Percentiles rank a stretch among this genome's conserved stretches.
Evolutionary conservation across 2,329 filamentous ascomycete species (phyloP).

Genomic region (Setomelanomma holmii): DNA sequence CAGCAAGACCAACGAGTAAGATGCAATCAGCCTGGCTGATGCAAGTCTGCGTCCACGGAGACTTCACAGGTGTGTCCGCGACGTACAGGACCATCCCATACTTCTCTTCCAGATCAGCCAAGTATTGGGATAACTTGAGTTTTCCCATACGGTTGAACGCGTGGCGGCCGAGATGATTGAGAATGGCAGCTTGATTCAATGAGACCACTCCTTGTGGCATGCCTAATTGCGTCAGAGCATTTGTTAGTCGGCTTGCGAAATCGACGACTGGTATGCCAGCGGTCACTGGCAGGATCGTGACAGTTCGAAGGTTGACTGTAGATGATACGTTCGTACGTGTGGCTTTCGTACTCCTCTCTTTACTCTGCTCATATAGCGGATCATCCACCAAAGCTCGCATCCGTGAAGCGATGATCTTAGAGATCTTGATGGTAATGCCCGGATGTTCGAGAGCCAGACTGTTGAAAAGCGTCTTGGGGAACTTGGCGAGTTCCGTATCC

Average conservation of each 20-base stretch:
- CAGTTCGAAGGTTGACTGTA: constrained; percentile 89
- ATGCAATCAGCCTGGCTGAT: constrained; percentile 98
- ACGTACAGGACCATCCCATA: constrained; percentile 95
- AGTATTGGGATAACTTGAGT: constrained; percentile 91
- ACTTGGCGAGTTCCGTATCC: constrained; percentile 94
- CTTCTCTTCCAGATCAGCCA: constrained; percentile 96
- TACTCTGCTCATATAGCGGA: constrained; percentile 70
- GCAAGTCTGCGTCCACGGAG: constrained; percentile 97
- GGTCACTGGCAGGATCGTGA: constrained; percentile 89
- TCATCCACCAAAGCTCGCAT: constrained; percentile 91
- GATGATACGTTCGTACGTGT: constrained; percentile 74
- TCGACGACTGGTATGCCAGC: constrained; percentile 92
- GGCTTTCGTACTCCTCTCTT: constrained; percentile 66
- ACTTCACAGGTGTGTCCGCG: constrained; percentile 95
- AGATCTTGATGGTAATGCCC: constrained; percentile 98
- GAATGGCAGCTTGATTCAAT: constrained; percentile 89
- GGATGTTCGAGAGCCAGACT: constrained; percentile 96
- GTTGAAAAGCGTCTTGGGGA: constrained; percentile 95
- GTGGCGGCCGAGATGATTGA: constrained; percentile 93
- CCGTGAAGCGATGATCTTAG: constrained; percentile 94
- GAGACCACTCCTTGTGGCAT: constrained; percentile 89
- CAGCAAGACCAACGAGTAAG: constrained; percentile 86
- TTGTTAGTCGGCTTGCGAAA: constrained; percentile 88
- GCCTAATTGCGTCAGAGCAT: constrained; percentile 87
- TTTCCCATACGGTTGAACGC: constrained; percentile 98